Percentiles rank a stretch among this genome's conserved stretches.
Evolutionary conservation across 2,329 filamentous ascomycete genomes (phyloP).

Genomic region (Fusarium sp.): DNA sequence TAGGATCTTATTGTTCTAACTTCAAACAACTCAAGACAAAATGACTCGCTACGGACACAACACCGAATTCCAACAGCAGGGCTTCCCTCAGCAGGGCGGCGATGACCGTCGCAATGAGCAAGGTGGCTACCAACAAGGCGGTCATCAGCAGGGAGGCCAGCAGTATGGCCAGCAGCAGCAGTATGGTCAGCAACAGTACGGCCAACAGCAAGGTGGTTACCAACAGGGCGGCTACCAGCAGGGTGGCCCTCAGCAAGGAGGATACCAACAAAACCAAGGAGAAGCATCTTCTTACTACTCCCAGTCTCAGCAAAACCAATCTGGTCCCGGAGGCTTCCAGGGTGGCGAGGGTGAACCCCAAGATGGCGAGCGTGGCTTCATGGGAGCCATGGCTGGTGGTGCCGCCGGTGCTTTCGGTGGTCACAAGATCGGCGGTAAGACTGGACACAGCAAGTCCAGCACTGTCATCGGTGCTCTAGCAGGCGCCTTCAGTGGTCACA

Average conservation of each 20-base stretch:
- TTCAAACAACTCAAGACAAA: not conserved
- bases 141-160: slow-evolving; percentile 5
- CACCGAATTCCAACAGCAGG: slow-evolving; percentile 21
- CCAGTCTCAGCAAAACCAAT: slow-evolving; percentile 4
- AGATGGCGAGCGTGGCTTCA: slow-evolving; percentile 55
- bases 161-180: slow-evolving; percentile 1
- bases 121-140: slow-evolving; percentile 11
- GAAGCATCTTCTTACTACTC: slow-evolving; percentile 21
- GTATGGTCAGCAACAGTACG: slow-evolving; percentile 6
- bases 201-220: slow-evolving; percentile 4
- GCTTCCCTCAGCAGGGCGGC: slow-evolving; percentile 11
- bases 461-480: slow-evolving; percentile 54
- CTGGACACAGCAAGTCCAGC: slow-evolving; percentile 48
- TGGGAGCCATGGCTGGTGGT: slow-evolving; percentile 55
- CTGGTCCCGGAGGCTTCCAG: slow-evolving; percentile 9
- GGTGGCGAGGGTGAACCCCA: slow-evolving; percentile 39
- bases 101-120: slow-evolving; percentile 12
- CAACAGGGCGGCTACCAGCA: not conserved
- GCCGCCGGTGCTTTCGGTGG: slow-evolving; percentile 55
- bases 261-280: slow-evolving; percentile 22
- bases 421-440: slow-evolving; percentile 52
- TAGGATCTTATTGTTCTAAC: not conserved
- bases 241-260: not conserved
- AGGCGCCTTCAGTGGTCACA: slow-evolving; percentile 56
- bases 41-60: slow-evolving; percentile 30